phyloP scores from a whole-genome alignment of 805 yeast genomes.

The Cyberlindnera subsufficiens region DNA sequence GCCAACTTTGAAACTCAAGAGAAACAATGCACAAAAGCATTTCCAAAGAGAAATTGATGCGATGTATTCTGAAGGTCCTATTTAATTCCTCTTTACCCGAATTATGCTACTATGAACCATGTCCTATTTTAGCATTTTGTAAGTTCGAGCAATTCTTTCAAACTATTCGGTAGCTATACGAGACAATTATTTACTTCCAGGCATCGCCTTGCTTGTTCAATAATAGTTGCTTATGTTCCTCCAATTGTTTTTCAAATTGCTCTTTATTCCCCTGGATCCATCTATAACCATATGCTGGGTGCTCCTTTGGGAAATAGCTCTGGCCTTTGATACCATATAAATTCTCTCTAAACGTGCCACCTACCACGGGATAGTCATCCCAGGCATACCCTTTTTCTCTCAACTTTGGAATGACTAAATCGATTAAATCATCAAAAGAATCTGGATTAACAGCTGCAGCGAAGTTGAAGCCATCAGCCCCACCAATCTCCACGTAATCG shows the following conservation, averaged over 20 bases:
- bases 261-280: slow-evolving; percentile 23
- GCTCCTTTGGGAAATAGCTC: slow-evolving; percentile 12
- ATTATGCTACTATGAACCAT: no score
- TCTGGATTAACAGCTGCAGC: slow-evolving; percentile 32
- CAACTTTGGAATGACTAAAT: slow-evolving; percentile 31
- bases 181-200: not conserved
- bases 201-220: not conserved
- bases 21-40: slow-evolving; percentile 46
- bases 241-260: slow-evolving; percentile 19
- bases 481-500: slow-evolving; percentile 32
- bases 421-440: slow-evolving; percentile 32
- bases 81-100: not conserved
- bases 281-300: slow-evolving; percentile 12
- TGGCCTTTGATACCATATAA: slow-evolving; percentile 18
- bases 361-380: slow-evolving; percentile 29
- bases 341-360: slow-evolving; percentile 31
- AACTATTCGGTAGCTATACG: no score
- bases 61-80: slow-evolving; percentile 39
- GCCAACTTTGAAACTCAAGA: slow-evolving; percentile 50
- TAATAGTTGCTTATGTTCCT: slow-evolving; percentile 3
- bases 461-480: slow-evolving; percentile 39
- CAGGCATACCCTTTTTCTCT: slow-evolving; percentile 28
- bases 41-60: slow-evolving; percentile 34
- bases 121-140: no score
- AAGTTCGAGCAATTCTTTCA: no score